phyloP scores from a whole-genome alignment of 169 alveolate species.

The Toxoplasma gondii region DNA sequence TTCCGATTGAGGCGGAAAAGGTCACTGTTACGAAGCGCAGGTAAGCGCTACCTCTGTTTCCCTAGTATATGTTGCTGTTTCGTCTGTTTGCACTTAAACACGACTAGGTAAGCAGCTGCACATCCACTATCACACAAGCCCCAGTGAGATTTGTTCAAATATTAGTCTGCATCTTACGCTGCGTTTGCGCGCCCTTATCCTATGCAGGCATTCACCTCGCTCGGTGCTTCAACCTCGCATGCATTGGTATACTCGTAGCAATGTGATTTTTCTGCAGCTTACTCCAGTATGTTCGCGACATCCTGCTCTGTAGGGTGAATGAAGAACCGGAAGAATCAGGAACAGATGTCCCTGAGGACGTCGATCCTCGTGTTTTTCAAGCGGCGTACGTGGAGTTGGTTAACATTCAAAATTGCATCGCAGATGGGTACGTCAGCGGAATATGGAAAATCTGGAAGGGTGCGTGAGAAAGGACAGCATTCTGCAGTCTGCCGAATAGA shows the following conservation, averaged over 20 bases:
- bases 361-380: slow-evolving; percentile 66
- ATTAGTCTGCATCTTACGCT: no score
- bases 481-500: neutral
- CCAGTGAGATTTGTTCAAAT: no score
- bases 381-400: slow-evolving; percentile 57
- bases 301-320: neutral
- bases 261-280: neutral
- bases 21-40: neutral
- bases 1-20: neutral
- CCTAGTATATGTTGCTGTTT: neutral
- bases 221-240: no score
- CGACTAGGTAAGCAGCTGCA: no score
- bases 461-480: no score
- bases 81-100: no score
- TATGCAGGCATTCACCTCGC: no score
- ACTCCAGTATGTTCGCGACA: neutral
- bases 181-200: no score
- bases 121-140: no score
- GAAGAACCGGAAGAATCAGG: slow-evolving; percentile 12
- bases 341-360: slow-evolving; percentile 7
- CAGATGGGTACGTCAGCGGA: neutral
- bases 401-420: neutral
- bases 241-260: no score
- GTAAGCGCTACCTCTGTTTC: neutral
- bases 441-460: no score